Evolutionary conservation across 2,329 filamentous ascomycete species (phyloP).

Genomic region (Aspergillus sergii): DNA sequence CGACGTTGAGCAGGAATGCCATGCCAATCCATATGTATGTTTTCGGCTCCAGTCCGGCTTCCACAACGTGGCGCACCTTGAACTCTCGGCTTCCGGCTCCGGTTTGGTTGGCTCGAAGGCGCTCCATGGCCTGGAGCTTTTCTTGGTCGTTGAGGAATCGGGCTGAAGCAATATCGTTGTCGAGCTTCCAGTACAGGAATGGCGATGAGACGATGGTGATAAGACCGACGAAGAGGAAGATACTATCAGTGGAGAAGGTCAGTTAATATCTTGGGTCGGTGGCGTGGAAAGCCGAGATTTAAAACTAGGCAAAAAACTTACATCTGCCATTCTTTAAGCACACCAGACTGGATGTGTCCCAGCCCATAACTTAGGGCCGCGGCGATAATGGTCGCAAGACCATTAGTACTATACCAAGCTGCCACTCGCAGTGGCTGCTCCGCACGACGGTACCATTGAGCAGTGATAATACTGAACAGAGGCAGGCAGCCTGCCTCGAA

Average conservation of each 20-base stretch:
- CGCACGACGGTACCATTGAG: constrained; percentile 51
- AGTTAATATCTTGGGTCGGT: background rate
- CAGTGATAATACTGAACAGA: constrained; percentile 49
- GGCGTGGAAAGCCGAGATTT: fast-evolving
- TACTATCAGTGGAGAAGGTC: constrained; percentile 29
- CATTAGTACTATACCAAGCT: constrained; percentile 68
- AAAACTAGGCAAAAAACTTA: constrained; percentile 19
- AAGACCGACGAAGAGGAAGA: constrained; percentile 65
- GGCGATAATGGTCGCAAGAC: constrained; percentile 59
- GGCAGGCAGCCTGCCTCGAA: constrained; percentile 56
- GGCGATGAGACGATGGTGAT: constrained; percentile 62
- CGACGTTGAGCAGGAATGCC: constrained; percentile 65
- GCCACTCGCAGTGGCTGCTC: constrained; percentile 67
- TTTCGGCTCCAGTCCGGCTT: constrained; percentile 49
- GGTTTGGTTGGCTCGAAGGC: constrained; percentile 54
- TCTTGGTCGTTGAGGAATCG: constrained; percentile 53
- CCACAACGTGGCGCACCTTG: constrained; percentile 48
- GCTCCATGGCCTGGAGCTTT: constrained; percentile 50
- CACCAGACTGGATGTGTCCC: constrained; percentile 53
- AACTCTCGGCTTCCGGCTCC: constrained; percentile 50
- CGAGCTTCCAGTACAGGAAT: constrained; percentile 61
- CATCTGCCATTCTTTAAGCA: constrained; percentile 56
- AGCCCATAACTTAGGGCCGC: constrained; percentile 60
- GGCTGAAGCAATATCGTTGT: constrained; percentile 58
- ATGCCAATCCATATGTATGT: constrained; percentile 64